phyloP scores from a whole-genome alignment of 768 basidiomycete species.

The Sarcomyxa edulis region DNA sequence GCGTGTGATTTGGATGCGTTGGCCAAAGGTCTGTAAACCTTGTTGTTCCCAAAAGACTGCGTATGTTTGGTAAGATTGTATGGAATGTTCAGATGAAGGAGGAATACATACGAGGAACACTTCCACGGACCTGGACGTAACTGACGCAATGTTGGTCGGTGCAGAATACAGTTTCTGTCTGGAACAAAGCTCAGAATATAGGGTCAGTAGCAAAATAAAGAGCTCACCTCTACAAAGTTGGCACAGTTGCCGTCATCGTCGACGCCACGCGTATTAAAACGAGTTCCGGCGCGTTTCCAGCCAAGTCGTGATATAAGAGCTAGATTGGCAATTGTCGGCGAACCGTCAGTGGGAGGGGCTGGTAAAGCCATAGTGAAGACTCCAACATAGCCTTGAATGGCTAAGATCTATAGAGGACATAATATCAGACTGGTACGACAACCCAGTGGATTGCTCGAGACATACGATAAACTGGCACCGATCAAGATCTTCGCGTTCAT shows the following conservation, averaged over 20 bases:
- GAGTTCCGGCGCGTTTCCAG: slow-evolving; percentile 93
- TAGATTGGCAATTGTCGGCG: slow-evolving; percentile 68
- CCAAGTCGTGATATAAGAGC: slow-evolving; percentile 84
- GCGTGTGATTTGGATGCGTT: slow-evolving; percentile 90
- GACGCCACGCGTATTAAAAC: slow-evolving; percentile 95
- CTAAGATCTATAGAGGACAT: slow-evolving; percentile 53
- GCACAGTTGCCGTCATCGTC: slow-evolving; percentile 94
- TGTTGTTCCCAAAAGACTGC: slow-evolving; percentile 99
- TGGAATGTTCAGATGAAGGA: slow-evolving; percentile 10
- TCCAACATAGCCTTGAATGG: slow-evolving; percentile 93
- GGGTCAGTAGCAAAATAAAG: slow-evolving; percentile 5
- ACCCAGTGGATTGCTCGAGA: slow-evolving; percentile 4
- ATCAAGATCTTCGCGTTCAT: slow-evolving; percentile 74
- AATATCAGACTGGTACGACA: slow-evolving; percentile 9
- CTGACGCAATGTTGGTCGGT: slow-evolving; percentile 86
- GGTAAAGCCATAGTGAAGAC: slow-evolving; percentile 74
- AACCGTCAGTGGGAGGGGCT: slow-evolving; percentile 68
- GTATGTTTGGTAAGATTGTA: slow-evolving; percentile 10
- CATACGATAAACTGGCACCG: slow-evolving; percentile 79
- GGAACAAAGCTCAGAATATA: slow-evolving; percentile 12
- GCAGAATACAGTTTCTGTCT: slow-evolving; percentile 90
- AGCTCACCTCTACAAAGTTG: slow-evolving; percentile 88
- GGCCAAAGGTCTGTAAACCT: slow-evolving; percentile 90
- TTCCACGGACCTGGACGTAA: slow-evolving; percentile 92
- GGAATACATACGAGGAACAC: slow-evolving; percentile 77